Conservation (phyloP, 345 rosid genomes). For the Eucalyptus sp. region DNA sequence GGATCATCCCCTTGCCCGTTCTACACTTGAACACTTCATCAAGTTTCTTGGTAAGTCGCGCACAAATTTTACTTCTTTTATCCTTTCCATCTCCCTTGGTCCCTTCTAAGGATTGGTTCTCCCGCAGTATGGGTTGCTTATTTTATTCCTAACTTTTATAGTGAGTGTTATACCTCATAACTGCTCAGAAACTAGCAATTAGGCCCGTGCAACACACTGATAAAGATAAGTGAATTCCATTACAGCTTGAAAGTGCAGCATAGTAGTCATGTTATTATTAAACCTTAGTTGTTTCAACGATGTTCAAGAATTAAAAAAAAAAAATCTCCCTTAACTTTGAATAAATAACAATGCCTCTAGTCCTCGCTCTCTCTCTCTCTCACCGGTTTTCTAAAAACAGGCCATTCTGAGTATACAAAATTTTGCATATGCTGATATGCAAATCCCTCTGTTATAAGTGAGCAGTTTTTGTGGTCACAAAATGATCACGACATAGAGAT, state of each 20-base stretch:
- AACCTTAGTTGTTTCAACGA: neutral
- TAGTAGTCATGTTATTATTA: neutral
- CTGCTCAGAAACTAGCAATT: neutral
- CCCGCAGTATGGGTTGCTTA: no score
- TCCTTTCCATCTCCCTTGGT: neutral
- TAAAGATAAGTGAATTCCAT: neutral
- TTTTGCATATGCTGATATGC: neutral
- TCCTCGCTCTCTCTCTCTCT: no score
- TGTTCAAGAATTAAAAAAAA: neutral
- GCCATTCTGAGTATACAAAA: neutral
- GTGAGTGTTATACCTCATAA: no score
- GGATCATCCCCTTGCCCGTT: neutral
- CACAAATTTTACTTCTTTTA: neutral
- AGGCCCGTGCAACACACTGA: neutral
- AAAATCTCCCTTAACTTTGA: no score
- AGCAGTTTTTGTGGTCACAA: neutral
- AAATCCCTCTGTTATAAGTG: neutral
- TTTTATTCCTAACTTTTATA: no score
- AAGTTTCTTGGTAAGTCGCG: neutral
- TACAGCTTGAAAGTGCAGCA: neutral
- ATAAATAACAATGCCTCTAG: no score
- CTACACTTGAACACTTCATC: neutral
- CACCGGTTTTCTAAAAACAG: no score
- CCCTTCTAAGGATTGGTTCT: neutral
- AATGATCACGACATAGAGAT: neutral